Base-by-base conservation (phyloP, 2,329 filamentous ascomycete species). In the Trichophyton simii region DNA sequence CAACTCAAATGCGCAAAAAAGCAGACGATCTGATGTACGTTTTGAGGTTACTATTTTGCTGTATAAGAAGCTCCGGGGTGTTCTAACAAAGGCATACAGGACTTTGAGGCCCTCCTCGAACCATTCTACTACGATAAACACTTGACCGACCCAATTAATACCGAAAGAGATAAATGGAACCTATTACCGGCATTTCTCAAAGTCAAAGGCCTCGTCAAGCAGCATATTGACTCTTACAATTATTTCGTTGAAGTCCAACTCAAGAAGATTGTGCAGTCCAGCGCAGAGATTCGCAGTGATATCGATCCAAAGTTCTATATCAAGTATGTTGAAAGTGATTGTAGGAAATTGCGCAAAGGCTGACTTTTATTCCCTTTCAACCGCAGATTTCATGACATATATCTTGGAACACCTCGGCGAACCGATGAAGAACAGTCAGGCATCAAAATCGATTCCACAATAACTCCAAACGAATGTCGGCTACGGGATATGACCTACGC, bases 141-240 rank as follows among this genome's bases (percentile, higher is more conserved):
- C 58, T 72, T 87, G 61, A 86, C 83, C 0, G 86, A 87, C 69
- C 84, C 85, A 2, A 88, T 88, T 68, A 80, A 86, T 63, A 87
- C 85, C 1, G 85, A 84, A 31, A 77, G 76, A 70, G 94, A 99
- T 78, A 99, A 99, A 80, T 96, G 92, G 84, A 96, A 97, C 73
- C 80, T 99, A 48, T 78, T 99, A 31, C 95, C 94, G 0, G 94
- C 94, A n/a, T 99, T 99, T 74, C 79, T 99, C 63, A 96, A 96
- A 75, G 91, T 96, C 69, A 99, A 99, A 76, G 91, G 91, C 62
- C 80, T 96, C 62, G 91, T 96, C 60, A 96, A 96, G 75, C 92
- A 97, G 79, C 91, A 96, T 74, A 92, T 96, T 71, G 95, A 99
- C 78, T 97, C 94, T 25, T 99, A 95, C 81, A 96, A 99, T 77